These are phyloP conservation scores for Symbiodinium pilosum DNA, from an alignment of 73 alveolate genomes.

Conservation along the genomic window DNA sequence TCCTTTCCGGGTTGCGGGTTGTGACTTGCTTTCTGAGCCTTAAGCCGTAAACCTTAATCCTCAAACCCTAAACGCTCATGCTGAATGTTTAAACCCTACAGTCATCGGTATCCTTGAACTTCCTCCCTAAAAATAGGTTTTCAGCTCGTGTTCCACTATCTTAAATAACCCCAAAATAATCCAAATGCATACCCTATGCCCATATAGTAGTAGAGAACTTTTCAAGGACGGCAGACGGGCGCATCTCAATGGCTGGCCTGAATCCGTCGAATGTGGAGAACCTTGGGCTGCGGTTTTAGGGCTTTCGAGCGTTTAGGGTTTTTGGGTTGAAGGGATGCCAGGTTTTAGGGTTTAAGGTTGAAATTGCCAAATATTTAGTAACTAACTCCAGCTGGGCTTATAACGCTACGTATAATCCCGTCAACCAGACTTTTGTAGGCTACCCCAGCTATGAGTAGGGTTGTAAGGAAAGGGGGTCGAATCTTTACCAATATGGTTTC, in stretches of 20 bases:
- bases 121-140: too few species aligned
- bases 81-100: not conserved
- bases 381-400: too few species aligned
- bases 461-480: too few species aligned
- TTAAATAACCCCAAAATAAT: not conserved
- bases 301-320: not conserved
- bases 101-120: not conserved
- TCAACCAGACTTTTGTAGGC: too few species aligned
- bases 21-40: too few species aligned
- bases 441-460: too few species aligned
- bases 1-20: too few species aligned
- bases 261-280: slow-evolving; percentile 46
- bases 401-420: too few species aligned
- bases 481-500: too few species aligned
- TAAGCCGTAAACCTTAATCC: not conserved
- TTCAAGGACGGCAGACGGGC: slow-evolving; percentile 78
- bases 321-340: not conserved
- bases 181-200: not conserved
- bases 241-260: slow-evolving; percentile 75
- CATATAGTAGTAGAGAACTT: too few species aligned
- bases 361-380: too few species aligned
- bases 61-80: not conserved
- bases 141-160: too few species aligned
- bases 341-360: not conserved
- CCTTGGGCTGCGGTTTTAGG: not conserved